Evolutionary conservation across 2,329 filamentous ascomycete species (phyloP), one percentile per base, ranked within the genome.

Genomic region (Neurospora crassa): DNA sequence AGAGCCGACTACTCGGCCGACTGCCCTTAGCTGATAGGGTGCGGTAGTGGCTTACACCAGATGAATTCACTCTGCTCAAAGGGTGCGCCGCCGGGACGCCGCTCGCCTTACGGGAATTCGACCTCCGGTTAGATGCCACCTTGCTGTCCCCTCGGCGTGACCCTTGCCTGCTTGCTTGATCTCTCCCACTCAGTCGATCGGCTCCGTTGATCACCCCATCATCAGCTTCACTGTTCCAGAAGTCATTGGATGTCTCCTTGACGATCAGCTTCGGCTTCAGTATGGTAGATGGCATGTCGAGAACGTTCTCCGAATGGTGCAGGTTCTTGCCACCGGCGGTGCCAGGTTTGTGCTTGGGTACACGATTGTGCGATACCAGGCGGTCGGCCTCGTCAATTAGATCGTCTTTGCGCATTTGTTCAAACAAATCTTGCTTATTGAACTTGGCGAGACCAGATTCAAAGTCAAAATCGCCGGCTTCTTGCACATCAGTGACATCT

Each of bases 391-490:
- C 94, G n/a, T 94, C 92, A 10, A 95, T 89, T 40, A 89, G 90
- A 76, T 98, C 95, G 71, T 96, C 93, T 75, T 92, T 93, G 72
- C 93, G 87, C 80, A 98, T 96, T 80, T 97, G 91, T 75, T 95
- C 92, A 79, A 99, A 99, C 10, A 98, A 89, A 1, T 90, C 90
- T 71, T 91, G 89, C 83, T 98, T 98, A 83, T 98, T 94, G 77
- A 98, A 98, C 78, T 97, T 97, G 67, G 93, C 94, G 41, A 98
- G 85, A 75, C 94, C 94, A 70, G 89, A 90, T 76, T 92, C 90
- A 77, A 98, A 98, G 80, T 98, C 95, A 76, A 98, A 98, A 73
- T 98, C 96, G 12, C 92, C 93, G 84, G 96, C 88, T 78, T 96
- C 95, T 81, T 95, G 92, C 29, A 96, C 92, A 78, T 98, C 96